phyloP scores from a whole-genome alignment of 441 rosid species.

The Breynia disticha region DNA sequence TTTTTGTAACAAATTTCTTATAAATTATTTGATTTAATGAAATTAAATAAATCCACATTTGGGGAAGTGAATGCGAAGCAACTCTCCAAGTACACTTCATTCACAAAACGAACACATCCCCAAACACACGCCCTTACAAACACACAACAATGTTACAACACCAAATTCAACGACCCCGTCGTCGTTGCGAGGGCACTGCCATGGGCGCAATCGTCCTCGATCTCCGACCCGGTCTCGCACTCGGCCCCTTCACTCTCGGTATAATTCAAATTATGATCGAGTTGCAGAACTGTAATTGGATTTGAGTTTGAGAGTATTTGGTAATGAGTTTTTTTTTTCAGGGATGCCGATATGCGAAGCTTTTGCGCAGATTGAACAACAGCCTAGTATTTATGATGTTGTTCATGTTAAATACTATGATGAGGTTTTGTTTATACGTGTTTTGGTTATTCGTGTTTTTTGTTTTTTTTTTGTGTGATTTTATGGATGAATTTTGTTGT shows the following conservation, averaged over 20 bases:
- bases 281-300: not conserved
- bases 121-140: not conserved
- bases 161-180: slow-evolving; percentile 39
- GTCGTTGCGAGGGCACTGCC: slow-evolving; percentile 94
- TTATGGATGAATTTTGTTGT: not conserved
- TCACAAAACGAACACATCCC: not conserved
- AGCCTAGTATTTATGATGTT: slow-evolving; percentile 87
- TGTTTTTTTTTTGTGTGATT: not conserved
- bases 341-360: slow-evolving; percentile 97
- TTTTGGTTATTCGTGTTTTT: not conserved
- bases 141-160: slow-evolving; percentile 36
- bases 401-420: slow-evolving; percentile 87
- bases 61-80: no score
- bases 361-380: slow-evolving; percentile 81
- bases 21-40: no score
- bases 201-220: slow-evolving; percentile 93
- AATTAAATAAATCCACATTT: no score
- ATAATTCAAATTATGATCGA: slow-evolving; percentile 1
- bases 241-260: slow-evolving; percentile 91
- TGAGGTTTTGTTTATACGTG: slow-evolving; percentile 44
- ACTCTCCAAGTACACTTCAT: no score
- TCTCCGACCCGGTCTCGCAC: slow-evolving; percentile 87
- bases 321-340: slow-evolving; percentile 15
- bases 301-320: not conserved
- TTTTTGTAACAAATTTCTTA: no score